Percentiles rank a stretch among this genome's conserved stretches.
phyloP scores from a whole-genome alignment of 2,329 filamentous ascomycete genomes.

The Piedraia hortae region DNA sequence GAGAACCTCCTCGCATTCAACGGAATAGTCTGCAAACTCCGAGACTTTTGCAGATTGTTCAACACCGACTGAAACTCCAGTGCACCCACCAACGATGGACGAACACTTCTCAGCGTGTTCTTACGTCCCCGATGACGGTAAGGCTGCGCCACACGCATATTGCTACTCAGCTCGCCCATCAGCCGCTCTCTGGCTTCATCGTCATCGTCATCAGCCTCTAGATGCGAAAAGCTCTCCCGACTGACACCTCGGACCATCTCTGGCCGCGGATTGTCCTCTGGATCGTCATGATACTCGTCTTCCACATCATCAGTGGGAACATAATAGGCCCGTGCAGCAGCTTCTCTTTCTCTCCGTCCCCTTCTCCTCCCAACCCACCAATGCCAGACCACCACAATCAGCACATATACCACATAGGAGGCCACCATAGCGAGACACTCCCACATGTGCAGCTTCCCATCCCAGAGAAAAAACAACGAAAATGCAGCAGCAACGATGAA shows the following conservation, averaged over 20 bases:
- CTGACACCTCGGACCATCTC: constrained; percentile 21
- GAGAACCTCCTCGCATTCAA: constrained; percentile 44
- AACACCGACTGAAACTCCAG: constrained; percentile 81
- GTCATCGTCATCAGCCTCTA: constrained; percentile 33
- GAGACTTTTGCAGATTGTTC: constrained; percentile 57
- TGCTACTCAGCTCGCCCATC: constrained; percentile 62
- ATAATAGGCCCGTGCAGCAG: constrained; percentile 47
- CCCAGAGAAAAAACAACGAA: constrained; percentile 62
- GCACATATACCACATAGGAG: constrained; percentile 75
- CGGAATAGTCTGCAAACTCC: constrained; percentile 43
- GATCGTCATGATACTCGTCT: constrained; percentile 27
- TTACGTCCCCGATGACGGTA: constrained; percentile 26
- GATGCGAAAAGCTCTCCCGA: constrained; percentile 33
- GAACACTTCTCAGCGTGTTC: constrained; percentile 55
- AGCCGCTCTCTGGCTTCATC: constrained; percentile 35
- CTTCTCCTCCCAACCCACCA: constrained; percentile 46
- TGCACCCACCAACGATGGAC: constrained; percentile 76
- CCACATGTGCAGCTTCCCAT: constrained; percentile 63
- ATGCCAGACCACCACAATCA: constrained; percentile 74
- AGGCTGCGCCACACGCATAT: constrained; percentile 66
- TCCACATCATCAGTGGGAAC: constrained; percentile 33
- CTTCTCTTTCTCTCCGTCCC: constrained; percentile 34
- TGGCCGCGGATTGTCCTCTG: constrained; percentile 18
- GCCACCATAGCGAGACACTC: constrained; percentile 75
- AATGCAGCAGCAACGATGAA: constrained; percentile 72